Evolutionary conservation across 2,329 filamentous ascomycete species (phyloP), one percentile per base, ranked within the genome.

Genomic region (Cladosporium phlei): DNA sequence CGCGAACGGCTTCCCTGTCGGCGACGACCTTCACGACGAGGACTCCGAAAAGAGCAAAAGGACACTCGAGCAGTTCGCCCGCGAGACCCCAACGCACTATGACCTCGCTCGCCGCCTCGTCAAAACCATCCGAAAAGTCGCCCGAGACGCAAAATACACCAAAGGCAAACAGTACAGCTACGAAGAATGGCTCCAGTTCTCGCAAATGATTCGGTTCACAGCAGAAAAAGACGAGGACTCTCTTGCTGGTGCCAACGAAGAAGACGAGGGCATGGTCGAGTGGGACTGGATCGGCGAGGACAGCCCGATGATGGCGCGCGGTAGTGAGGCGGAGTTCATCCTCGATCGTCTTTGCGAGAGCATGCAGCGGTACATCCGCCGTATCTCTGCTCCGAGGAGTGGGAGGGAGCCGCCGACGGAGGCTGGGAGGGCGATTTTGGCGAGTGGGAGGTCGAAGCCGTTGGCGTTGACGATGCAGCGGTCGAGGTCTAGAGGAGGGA

Each of bases 131-230:
- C 73, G 79, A 11, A 73, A 71, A 20, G 79, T 87, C 1, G 79
- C 80, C 1, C 70, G 77, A 38, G 79, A 93, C 59, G 69, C 86
- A 25, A 76, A 78, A 14, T 65, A 71, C 34, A 66, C 73, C 4
- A 74, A 78, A 2, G 72, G 76, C 0, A 82, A 81, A 46, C 76
- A 75, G 45, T 96, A 95, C 62, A 74, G 72, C 0, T 96, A 89
- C 53, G 81, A 89, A 55, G 85, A 95, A 61, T 95, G 89, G 90
- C 85, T 85, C 0, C 86, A 87, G 70, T 93, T 88, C 56, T 82
- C 90, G 6, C 78, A 79, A 17, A 73, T 95, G 24, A 86, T 95
- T 28, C 71, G 77, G 2, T 82, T 82, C 53, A 70, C 70, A 2
- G 58, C 60, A 1, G 42, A 37, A n/a, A 46, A 34, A n/a, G 45